Evolutionary conservation across 148 eudicot species (phyloP).

Genomic region (Polygonum maritimum): DNA sequence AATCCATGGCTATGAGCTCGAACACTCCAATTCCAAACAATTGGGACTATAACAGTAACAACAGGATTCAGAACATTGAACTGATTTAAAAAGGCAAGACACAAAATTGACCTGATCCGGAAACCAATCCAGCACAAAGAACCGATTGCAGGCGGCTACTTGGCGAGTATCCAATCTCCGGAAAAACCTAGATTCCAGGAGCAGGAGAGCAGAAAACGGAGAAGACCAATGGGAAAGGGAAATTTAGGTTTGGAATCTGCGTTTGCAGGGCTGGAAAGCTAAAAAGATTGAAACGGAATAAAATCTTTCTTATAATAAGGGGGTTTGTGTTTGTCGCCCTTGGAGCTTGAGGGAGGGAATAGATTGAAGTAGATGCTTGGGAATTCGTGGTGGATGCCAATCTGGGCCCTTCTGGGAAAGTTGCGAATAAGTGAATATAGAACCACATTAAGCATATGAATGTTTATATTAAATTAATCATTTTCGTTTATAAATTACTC

Average conservation of each 20-base stretch:
- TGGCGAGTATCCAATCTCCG: neutral
- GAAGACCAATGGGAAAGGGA: neutral
- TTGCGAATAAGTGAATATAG: neutral
- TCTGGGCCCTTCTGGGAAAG: conserved; percentile 7
- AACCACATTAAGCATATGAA: neutral
- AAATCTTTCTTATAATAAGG: neutral
- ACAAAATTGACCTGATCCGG: neutral
- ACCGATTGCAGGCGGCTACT: neutral
- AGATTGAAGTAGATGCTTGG: conserved; percentile 1
- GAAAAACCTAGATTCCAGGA: neutral
- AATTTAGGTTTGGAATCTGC: conserved; percentile 4
- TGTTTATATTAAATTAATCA: neutral
- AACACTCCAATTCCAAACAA: neutral
- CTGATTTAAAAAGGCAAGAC: neutral
- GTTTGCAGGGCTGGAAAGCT: conserved; percentile 3
- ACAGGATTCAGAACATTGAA: neutral
- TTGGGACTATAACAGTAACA: neutral
- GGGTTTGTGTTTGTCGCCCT: neutral
- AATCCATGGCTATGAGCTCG: neutral
- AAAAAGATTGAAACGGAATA: neutral
- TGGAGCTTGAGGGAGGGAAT: neutral
- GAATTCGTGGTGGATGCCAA: conserved; percentile 11
- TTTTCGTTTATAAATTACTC: neutral
- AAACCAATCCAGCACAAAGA: neutral
- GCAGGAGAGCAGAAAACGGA: neutral